These are phyloP conservation scores for Cladorrhinum samala DNA, from an alignment of 495 filamentous ascomycete genomes.

Conservation along the genomic window DNA sequence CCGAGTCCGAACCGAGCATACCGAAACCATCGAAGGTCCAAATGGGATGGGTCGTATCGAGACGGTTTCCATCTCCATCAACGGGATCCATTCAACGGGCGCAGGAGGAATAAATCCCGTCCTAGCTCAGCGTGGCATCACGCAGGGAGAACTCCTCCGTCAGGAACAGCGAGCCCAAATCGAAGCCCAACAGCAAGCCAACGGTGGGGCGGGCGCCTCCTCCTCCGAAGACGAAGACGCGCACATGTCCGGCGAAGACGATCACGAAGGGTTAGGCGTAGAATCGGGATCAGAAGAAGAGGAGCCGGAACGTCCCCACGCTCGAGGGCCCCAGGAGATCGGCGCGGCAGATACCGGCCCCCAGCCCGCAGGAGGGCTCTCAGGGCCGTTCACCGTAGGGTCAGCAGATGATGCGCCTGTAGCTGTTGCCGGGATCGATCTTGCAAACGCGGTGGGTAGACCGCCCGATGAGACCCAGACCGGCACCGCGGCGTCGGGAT, in stretches of 20 bases:
- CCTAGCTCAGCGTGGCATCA: constrained; percentile 47
- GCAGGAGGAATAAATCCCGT: constrained; percentile 15
- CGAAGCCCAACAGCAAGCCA: constrained; percentile 35
- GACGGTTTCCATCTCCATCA: constrained; percentile 62
- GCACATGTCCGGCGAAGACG: constrained; percentile 28
- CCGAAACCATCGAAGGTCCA: constrained; percentile 64
- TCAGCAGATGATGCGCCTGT: constrained; percentile 17
- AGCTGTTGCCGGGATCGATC: constrained; percentile 45
- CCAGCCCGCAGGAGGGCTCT: constrained; percentile 46
- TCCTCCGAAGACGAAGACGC: constrained; percentile 31
- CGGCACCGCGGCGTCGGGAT: background rate
- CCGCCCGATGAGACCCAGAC: constrained; percentile 22
- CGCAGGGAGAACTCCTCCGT: constrained; percentile 71
- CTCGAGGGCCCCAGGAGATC: constrained; percentile 72
- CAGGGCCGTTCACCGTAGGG: constrained; percentile 20
- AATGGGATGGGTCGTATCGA: constrained; percentile 65
- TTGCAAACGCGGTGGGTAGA: constrained; percentile 49
- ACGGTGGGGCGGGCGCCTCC: constrained; percentile 7
- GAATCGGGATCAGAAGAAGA: too few species aligned
- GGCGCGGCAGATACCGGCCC: constrained; percentile 83
- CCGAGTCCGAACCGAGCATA: constrained; percentile 41
- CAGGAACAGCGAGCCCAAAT: constrained; percentile 72
- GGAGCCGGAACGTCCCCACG: constrained; percentile 68
- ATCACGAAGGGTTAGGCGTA: too few species aligned
- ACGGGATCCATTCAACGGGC: constrained; percentile 49